Evolutionary conservation across 2,329 filamentous ascomycete species (phyloP).

Genomic region (Beauveria rudraprayagi): DNA sequence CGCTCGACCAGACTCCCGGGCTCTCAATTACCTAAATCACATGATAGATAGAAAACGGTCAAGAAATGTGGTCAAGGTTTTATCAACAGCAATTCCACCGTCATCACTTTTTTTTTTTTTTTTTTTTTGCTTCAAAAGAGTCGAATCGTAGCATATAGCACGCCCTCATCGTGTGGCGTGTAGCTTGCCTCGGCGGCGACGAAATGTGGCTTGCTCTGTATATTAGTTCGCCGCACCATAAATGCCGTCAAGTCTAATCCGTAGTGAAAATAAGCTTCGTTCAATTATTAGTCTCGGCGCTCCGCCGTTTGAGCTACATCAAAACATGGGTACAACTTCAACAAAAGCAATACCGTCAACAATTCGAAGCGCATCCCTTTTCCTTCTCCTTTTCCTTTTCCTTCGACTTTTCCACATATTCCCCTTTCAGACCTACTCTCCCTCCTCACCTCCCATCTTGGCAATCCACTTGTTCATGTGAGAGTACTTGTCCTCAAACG

Average conservation of each 20-base stretch:
- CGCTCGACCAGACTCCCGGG: no score
- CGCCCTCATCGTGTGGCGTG: not conserved
- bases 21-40: no score
- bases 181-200: not conserved
- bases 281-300: not conserved
- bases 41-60: no score
- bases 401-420: no score
- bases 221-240: not conserved
- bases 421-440: constrained; percentile 10
- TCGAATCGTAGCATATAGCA: no score
- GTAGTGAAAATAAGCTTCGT: not conserved
- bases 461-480: constrained; percentile 53
- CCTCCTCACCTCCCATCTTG: constrained; percentile 37
- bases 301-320: not conserved
- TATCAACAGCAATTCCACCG: no score
- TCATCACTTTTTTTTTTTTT: no score
- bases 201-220: not conserved
- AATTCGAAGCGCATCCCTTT: not conserved
- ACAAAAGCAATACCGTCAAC: not conserved
- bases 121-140: no score
- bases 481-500: constrained; percentile 50
- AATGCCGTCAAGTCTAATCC: no score
- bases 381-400: not conserved
- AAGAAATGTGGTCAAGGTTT: no score
- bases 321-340: not conserved